A percentile compares a stretch with the other conserved stretches of the same genome.
Evolutionary conservation across 805 yeast genomes (phyloP).

Genomic region (Wickerhamomyces kurtzmanii): DNA sequence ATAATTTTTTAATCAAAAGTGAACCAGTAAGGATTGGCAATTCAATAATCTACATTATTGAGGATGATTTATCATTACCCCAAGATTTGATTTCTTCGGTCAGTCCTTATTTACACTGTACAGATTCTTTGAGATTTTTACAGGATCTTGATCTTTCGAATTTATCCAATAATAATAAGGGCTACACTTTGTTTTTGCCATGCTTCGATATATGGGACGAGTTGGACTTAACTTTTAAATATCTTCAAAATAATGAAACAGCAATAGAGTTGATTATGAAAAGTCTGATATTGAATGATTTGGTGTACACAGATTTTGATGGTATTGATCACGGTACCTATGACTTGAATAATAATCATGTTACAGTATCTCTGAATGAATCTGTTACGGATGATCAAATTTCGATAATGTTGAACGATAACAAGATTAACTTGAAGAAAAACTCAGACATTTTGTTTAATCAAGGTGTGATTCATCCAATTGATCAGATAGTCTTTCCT

Average conservation of each 20-base stretch:
- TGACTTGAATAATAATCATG: too few species aligned
- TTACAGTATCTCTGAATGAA: too few species aligned
- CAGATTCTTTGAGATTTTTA: constrained; percentile 53
- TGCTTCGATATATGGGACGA: constrained; percentile 65
- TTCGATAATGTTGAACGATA: constrained; percentile 21
- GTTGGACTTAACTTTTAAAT: constrained; percentile 49
- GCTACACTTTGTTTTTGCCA: constrained; percentile 75
- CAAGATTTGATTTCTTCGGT: constrained; percentile 53
- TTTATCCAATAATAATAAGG: constrained; percentile 41
- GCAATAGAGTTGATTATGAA: constrained; percentile 43
- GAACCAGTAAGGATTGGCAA: constrained; percentile 45
- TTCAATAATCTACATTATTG: constrained; percentile 55
- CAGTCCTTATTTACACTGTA: constrained; percentile 52
- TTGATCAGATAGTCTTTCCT: constrained; percentile 50
- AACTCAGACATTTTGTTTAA: constrained; percentile 64
- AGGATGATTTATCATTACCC: constrained; percentile 56
- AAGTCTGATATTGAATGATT: constrained; percentile 49
- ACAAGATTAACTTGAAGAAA: constrained; percentile 14
- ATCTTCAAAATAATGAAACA: constrained; percentile 41
- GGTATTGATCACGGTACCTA: too few species aligned
- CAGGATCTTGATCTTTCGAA: constrained; percentile 40
- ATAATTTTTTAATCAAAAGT: constrained; percentile 35
- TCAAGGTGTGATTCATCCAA: constrained; percentile 79
- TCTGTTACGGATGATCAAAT: constrained; percentile 10
- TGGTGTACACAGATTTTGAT: constrained; percentile 57